A percentile compares a stretch with the other conserved stretches of the same genome.
phyloP scores from a whole-genome alignment of 139 green algal species.

The Nannochloris sp. region DNA sequence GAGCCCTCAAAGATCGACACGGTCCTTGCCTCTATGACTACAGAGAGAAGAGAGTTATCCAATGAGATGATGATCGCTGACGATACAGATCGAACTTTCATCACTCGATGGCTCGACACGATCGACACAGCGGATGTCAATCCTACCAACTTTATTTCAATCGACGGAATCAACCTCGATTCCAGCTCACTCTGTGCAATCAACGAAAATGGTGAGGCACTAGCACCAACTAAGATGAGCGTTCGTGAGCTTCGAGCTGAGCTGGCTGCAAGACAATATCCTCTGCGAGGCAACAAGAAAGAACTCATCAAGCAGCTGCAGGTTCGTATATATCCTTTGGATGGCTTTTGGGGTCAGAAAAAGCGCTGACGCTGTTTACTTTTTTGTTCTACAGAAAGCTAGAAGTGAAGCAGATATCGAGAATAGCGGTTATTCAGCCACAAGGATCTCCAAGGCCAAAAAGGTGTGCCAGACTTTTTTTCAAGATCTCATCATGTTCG shows the following conservation, averaged over 20 bases:
- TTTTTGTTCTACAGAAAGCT: background rate
- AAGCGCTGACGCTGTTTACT: background rate
- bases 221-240: constrained; percentile 2
- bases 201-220: background rate
- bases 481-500: background rate
- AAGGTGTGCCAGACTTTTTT: background rate
- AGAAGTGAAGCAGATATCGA: background rate
- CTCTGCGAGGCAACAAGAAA: constrained; percentile 4
- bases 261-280: background rate
- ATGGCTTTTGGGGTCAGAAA: background rate
- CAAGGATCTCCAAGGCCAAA: background rate
- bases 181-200: background rate
- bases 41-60: background rate
- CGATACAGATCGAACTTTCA: background rate
- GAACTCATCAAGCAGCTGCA: background rate
- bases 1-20: constrained; percentile 1
- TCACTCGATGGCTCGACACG: background rate
- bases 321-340: background rate
- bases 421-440: background rate
- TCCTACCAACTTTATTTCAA: background rate
- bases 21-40: background rate
- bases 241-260: constrained; percentile 10
- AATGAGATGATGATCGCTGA: background rate
- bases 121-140: background rate
- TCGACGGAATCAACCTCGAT: constrained; percentile 5